Evolutionary conservation across 768 basidiomycete species (phyloP).

Genomic region (Boletus rufocinnamomeus): DNA sequence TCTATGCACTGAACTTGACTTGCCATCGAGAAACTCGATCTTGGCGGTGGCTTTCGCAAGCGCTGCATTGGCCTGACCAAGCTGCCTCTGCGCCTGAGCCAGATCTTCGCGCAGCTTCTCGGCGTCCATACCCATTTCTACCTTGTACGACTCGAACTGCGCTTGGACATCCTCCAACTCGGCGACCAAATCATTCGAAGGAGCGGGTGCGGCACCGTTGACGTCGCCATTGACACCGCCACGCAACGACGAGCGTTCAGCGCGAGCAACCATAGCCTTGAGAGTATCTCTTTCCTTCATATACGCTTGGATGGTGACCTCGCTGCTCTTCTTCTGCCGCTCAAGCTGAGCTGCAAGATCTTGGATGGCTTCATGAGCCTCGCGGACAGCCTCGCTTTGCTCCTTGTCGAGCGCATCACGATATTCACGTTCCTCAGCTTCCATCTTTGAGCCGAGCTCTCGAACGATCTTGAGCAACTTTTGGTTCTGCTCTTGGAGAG

Average conservation of each 20-base stretch:
- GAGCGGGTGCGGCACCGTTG: conserved; percentile 25
- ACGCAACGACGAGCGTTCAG: conserved; percentile 35
- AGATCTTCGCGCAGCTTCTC: conserved; percentile 72
- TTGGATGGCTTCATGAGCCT: conserved; percentile 87
- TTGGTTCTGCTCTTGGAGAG: conserved; percentile 91
- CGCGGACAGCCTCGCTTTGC: conserved; percentile 76
- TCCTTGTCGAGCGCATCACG: conserved; percentile 68
- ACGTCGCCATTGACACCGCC: conserved; percentile 36
- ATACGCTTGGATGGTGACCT: conserved; percentile 73
- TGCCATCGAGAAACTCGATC: conserved; percentile 75
- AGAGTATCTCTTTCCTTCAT: conserved; percentile 88
- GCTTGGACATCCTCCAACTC: conserved; percentile 73
- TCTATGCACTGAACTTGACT: conserved; percentile 21
- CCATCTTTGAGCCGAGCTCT: conserved; percentile 82
- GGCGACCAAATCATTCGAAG: conserved; percentile 45
- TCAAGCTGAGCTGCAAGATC: conserved; percentile 79
- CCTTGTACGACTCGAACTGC: conserved; percentile 79
- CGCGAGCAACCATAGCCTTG: conserved; percentile 67
- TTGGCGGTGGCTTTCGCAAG: conserved; percentile 86
- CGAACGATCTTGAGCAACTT: conserved; percentile 82
- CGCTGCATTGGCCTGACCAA: conserved; percentile 59
- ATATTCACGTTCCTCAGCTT: conserved; percentile 79
- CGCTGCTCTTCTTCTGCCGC: conserved; percentile 68
- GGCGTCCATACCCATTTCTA: conserved; percentile 80
- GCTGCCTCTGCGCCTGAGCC: conserved; percentile 62